phyloP scores from a whole-genome alignment of 1,284 basidiomycete genomes.

The Microbotryum silenes-acaulis region DNA sequence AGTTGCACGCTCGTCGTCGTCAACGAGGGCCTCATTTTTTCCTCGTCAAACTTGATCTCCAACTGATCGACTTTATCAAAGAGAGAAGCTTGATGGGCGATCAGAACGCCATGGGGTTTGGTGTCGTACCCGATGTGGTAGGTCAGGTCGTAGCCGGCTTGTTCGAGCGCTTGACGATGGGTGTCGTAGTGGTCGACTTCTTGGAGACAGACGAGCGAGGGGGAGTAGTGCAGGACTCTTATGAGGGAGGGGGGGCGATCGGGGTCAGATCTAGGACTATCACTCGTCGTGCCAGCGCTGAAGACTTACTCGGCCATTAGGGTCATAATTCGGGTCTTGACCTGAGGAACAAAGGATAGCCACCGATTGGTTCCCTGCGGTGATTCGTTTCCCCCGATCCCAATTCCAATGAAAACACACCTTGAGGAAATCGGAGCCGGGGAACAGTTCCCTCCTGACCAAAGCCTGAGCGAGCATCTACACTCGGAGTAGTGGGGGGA shows the following conservation, averaged over 20 bases:
- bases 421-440: conserved; percentile 42
- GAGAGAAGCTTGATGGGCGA: conserved; percentile 24
- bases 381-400: too few species aligned
- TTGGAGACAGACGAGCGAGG: conserved; percentile 43
- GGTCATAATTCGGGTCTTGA: conserved; percentile 23
- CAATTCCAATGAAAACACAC: not conserved
- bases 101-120: conserved; percentile 33
- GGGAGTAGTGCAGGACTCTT: conserved; percentile 36
- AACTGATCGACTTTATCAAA: conserved; percentile 1
- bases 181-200: not conserved
- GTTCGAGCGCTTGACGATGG: not conserved
- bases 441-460: conserved; percentile 42
- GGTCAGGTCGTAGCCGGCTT: conserved; percentile 14
- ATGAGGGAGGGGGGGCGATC: not conserved
- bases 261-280: not conserved
- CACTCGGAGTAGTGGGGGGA: not conserved
- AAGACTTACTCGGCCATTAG: conserved; percentile 35
- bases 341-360: not conserved
- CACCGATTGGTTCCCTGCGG: not conserved
- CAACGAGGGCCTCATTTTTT: not conserved
- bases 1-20: not conserved
- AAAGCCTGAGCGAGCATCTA: conserved; percentile 42
- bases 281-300: conserved; percentile 3
- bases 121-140: conserved; percentile 31
- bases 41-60: not conserved